Evolutionary conservation across 108 stramenopile genomes (phyloP).

Genomic region (Bacterosira constricta): DNA sequence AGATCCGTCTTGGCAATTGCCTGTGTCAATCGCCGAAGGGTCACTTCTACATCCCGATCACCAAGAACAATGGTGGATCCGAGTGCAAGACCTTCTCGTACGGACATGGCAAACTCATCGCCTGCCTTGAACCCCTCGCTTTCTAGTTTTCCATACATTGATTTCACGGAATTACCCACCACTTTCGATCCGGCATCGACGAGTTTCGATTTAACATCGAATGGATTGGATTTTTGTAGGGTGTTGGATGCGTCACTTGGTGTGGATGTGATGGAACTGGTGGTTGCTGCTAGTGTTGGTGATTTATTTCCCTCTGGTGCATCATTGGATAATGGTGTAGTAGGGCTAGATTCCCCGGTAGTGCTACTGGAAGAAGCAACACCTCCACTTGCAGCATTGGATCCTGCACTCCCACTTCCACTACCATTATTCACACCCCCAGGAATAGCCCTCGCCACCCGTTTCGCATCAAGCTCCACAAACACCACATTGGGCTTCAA

Average conservation of each 20-base stretch:
- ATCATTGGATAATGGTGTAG: background rate
- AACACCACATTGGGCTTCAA: constrained; percentile 78
- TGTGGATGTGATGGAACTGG: constrained; percentile 15
- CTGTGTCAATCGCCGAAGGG: constrained; percentile 38
- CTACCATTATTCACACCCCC: background rate
- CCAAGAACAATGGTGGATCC: constrained; percentile 57
- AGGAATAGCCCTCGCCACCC: constrained; percentile 56
- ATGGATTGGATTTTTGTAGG: constrained; percentile 13
- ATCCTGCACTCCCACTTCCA: background rate
- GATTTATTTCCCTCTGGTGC: background rate
- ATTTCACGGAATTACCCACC: constrained; percentile 45
- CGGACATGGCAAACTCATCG: constrained; percentile 51
- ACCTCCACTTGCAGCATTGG: background rate
- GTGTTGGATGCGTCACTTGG: background rate
- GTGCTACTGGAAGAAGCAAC: background rate
- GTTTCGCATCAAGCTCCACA: constrained; percentile 88
- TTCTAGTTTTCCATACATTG: constrained; percentile 54
- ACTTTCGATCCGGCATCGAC: constrained; percentile 42
- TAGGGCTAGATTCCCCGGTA: background rate
- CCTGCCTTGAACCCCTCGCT: constrained; percentile 60
- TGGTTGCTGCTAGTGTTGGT: background rate
- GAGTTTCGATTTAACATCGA: constrained; percentile 35
- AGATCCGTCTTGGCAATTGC: constrained; percentile 50
- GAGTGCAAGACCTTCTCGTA: constrained; percentile 48
- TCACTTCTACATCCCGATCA: constrained; percentile 61